phyloP scores from a whole-genome alignment of 2,329 filamentous ascomycete species.

The Fusarium verticillioides region DNA sequence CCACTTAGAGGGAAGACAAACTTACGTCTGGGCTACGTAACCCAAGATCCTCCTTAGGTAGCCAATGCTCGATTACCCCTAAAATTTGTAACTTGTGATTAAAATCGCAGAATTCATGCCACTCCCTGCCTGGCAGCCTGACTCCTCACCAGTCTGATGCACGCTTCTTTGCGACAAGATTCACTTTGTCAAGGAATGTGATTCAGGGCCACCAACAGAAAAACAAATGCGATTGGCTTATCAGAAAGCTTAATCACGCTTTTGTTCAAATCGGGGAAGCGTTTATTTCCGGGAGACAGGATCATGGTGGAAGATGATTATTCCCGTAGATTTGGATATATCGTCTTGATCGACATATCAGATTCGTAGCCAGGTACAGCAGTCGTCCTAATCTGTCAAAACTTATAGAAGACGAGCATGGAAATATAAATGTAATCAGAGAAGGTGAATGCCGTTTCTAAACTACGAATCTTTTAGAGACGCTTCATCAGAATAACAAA shows the following conservation, averaged over 20 bases:
- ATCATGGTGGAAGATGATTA: not conserved
- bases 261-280: not conserved
- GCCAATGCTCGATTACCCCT: too few species aligned
- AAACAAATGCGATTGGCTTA: not conserved
- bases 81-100: not conserved
- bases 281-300: not conserved
- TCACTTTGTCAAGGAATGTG: not conserved
- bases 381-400: not conserved
- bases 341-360: not conserved
- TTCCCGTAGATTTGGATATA: not conserved
- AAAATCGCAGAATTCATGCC: too few species aligned
- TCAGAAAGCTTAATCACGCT: not conserved
- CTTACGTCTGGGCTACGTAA: too few species aligned
- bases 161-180: not conserved
- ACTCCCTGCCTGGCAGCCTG: not conserved
- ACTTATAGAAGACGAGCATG: rapidly evolving
- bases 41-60: too few species aligned
- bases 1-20: not conserved
- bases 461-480: too few species aligned
- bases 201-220: not conserved
- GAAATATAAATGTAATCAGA: rapidly evolving
- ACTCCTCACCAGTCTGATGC: not conserved
- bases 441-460: too few species aligned
- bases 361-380: not conserved
- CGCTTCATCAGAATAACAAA: too few species aligned